These are phyloP conservation scores for Nannochloropsis salina DNA, from an alignment of 108 stramenopile genomes.

Conservation along the genomic window DNA sequence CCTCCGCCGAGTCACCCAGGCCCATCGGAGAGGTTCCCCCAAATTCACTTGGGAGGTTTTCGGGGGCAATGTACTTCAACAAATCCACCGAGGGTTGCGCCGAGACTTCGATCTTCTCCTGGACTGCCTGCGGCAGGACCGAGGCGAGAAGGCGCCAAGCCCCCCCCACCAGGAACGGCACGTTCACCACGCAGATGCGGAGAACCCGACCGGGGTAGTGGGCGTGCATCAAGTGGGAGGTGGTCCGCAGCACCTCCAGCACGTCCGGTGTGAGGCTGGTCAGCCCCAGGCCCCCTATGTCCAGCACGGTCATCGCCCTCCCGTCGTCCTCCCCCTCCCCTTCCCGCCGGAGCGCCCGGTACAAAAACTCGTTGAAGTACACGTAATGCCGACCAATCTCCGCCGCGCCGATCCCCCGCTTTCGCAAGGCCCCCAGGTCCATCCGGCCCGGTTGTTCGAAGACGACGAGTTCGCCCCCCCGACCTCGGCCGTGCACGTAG, in stretches of 20 bases:
- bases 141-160: slow-evolving; percentile 26
- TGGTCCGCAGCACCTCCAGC: slow-evolving; percentile 23
- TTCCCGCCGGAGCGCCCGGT: slow-evolving; percentile 5
- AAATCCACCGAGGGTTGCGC: not conserved
- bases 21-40: not conserved
- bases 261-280: slow-evolving; percentile 29
- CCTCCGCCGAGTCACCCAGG: slow-evolving; percentile 31
- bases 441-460: slow-evolving; percentile 40
- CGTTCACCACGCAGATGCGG: slow-evolving; percentile 38
- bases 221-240: slow-evolving; percentile 31
- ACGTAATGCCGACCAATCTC: slow-evolving; percentile 38
- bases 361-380: slow-evolving; percentile 38
- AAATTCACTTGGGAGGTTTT: slow-evolving; percentile 4
- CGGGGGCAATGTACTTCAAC: slow-evolving; percentile 21
- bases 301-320: slow-evolving; percentile 38
- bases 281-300: slow-evolving; percentile 34
- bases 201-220: slow-evolving; percentile 42
- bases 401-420: slow-evolving; percentile 32
- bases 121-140: slow-evolving; percentile 18
- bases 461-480: slow-evolving; percentile 35
- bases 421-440: slow-evolving; percentile 28
- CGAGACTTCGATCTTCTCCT: not conserved
- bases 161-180: slow-evolving; percentile 39
- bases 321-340: slow-evolving; percentile 23
- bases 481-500: slow-evolving; percentile 42